phyloP scores from a whole-genome alignment of 2,329 filamentous ascomycete species.

The Ceratocystis cubensis region DNA sequence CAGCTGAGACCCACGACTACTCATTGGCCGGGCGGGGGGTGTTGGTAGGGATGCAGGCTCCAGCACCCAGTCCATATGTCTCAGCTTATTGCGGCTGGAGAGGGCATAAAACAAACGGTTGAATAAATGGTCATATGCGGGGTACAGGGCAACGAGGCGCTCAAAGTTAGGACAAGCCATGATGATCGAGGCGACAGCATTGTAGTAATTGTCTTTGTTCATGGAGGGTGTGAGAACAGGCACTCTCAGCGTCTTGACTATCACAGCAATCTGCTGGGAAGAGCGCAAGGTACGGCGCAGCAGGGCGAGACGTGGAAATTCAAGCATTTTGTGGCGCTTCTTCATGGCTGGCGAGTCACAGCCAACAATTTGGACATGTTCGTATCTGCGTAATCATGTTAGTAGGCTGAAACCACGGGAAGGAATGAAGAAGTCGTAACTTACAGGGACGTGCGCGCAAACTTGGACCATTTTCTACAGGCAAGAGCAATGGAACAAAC shows the following conservation, averaged over 20 bases:
- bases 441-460: slow-evolving; percentile 40
- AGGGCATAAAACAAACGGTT: slow-evolving; percentile 47
- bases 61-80: slow-evolving; percentile 48
- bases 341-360: slow-evolving; percentile 42
- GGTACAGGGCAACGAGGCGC: slow-evolving; percentile 42
- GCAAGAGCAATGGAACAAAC: slow-evolving; percentile 39
- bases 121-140: slow-evolving; percentile 43
- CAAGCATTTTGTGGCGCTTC: slow-evolving; percentile 44
- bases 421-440: slow-evolving; percentile 23
- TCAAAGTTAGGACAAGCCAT: slow-evolving; percentile 56
- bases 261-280: slow-evolving; percentile 39
- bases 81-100: slow-evolving; percentile 42
- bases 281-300: slow-evolving; percentile 45
- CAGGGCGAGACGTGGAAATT: slow-evolving; percentile 42
- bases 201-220: slow-evolving; percentile 40
- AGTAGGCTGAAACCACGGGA: background rate
- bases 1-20: slow-evolving; percentile 25
- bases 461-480: slow-evolving; percentile 40
- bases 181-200: slow-evolving; percentile 46
- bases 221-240: slow-evolving; percentile 35
- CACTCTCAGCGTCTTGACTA: slow-evolving; percentile 47
- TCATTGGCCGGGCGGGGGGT: slow-evolving; percentile 26
- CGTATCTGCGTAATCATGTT: slow-evolving; percentile 33
- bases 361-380: slow-evolving; percentile 46
- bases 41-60: slow-evolving; percentile 28